These are phyloP conservation scores for Phytomonas francai DNA, from an alignment of 208 protist species.

Conservation along the genomic window DNA sequence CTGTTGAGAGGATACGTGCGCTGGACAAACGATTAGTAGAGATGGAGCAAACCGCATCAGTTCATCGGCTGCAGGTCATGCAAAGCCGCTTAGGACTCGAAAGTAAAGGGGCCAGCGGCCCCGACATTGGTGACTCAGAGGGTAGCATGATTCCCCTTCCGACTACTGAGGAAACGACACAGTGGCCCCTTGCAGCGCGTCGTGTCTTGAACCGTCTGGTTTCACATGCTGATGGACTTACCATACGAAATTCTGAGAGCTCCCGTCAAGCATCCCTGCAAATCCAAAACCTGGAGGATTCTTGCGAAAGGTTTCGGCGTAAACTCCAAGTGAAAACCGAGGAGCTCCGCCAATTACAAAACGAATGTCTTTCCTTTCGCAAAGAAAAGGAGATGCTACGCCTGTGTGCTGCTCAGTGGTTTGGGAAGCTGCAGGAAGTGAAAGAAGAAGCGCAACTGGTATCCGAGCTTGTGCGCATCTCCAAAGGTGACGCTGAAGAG, in stretches of 20 bases:
- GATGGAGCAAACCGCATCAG: slow-evolving; percentile 43
- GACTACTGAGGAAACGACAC: slow-evolving; percentile 13
- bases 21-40: slow-evolving; percentile 69
- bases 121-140: background rate
- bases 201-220: slow-evolving; percentile 34
- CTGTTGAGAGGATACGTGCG: slow-evolving; percentile 63
- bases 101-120: background rate
- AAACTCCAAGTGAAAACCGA: slow-evolving; percentile 18
- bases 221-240: slow-evolving; percentile 35
- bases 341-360: slow-evolving; percentile 24
- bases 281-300: slow-evolving; percentile 37
- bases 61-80: slow-evolving; percentile 26
- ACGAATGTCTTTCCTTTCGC: slow-evolving; percentile 26
- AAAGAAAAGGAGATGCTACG: slow-evolving; percentile 27
- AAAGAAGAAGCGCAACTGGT: slow-evolving; percentile 65
- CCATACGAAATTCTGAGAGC: slow-evolving; percentile 46
- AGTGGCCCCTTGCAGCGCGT: slow-evolving; percentile 44
- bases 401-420: slow-evolving; percentile 22
- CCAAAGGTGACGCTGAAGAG: slow-evolving; percentile 40
- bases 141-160: slow-evolving; percentile 12
- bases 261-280: slow-evolving; percentile 29
- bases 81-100: slow-evolving; percentile 6
- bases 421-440: slow-evolving; percentile 45
- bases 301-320: slow-evolving; percentile 34
- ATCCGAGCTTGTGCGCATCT: slow-evolving; percentile 51